Evolutionary conservation across 805 yeast genomes (phyloP), one percentile per base, ranked within the genome.

Genomic region (Blastobotrys peoriensis): DNA sequence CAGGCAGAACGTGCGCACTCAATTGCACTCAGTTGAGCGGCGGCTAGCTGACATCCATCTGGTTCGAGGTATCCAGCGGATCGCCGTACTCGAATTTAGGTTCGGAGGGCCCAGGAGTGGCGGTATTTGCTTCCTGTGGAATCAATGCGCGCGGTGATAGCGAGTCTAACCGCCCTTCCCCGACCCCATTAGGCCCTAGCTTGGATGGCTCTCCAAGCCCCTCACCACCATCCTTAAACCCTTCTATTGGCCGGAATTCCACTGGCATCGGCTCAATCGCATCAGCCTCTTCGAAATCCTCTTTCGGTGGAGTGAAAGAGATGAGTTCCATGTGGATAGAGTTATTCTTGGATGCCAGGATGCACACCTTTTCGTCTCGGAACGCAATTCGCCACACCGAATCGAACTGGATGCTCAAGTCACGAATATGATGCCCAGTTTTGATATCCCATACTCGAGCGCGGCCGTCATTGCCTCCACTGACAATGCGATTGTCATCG

Each of bases 401-500:
- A 25, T 65, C 64, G 38, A 64, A 62, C 33, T 61, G 59, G 28
- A 54, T 50, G 8, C 60, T 55, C 22, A 69, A 51, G 43, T 64
- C 66, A 6, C 71, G 62, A 22, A 69, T 49, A 40, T 61, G 64
- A 36, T 53, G 59, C 13, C 73, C 73, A 5, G 68, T 61, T 18
- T 56, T 54, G 37, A 62, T 49, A 41, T 64, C 65, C 73, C 73
- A 69, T 19, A 69, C 56, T 35, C 66, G 64, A 18, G 69, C 68
- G 8, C 62, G 57, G 38, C 73, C 70, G 48, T 69, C 73, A 22
- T 64, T 59, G 25, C 71, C 72, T 19, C 72, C 73, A 5, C 70
- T 58, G 16, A 69, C 67, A 16, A 69, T 60, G 16, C 70, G 56
- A 46, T 59, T 60, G 36, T 62, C 68, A 36, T 66, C 65, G 39